Base-by-base conservation (phyloP, 306 rosid species). In the Biancaea sappan region DNA sequence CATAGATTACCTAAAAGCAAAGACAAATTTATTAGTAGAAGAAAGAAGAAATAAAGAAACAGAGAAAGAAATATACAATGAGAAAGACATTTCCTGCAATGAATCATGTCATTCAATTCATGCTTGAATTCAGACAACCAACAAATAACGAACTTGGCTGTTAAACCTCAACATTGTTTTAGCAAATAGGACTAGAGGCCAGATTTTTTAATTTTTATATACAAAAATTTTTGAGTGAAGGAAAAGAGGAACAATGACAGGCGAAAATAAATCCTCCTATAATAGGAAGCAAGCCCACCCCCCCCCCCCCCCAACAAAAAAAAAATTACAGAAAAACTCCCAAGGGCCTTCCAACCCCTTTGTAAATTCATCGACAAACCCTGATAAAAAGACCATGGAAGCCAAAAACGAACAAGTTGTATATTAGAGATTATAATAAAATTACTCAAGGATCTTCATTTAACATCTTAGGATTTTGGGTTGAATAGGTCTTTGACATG, bases 1-100 rank as follows among this genome's bases (percentile, higher is more conserved):
- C 98, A 86, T 94, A 94, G 66, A 94, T 83, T 71, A 94, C 98
- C 98, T 94, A 89, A 52, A 79, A 25, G 74, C 8, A 58, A 71
- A 43, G 24, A 29, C 8, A 60, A 34, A 35, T 0, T 3, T 4
- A 64, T 77, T 67, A 84, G 62, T 71, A 24, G 6, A 53, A 48
- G 76, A 73, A 73, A 24, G 6, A 53, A 48, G 76, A 73, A 31
- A 31, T 31, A 31, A 31, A 56, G 15, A 19, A 48, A 6, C 22
- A 18, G 4, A 19, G 19, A 69, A 41, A 62, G 54, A 64, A 53
- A 47, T 54, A 47, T 41, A 38, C 44, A 62, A 66, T 13, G 43
- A 24, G 21, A 44, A 73, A 59, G 35, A 5, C 25, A 41, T 50
- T 47, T 67, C 64, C 69, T 26, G 58, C 12, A 28, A 75, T 60